These are phyloP conservation scores for Colletotrichum spinosum DNA, from an alignment of 2,329 filamentous ascomycete species.

Conservation along the genomic window DNA sequence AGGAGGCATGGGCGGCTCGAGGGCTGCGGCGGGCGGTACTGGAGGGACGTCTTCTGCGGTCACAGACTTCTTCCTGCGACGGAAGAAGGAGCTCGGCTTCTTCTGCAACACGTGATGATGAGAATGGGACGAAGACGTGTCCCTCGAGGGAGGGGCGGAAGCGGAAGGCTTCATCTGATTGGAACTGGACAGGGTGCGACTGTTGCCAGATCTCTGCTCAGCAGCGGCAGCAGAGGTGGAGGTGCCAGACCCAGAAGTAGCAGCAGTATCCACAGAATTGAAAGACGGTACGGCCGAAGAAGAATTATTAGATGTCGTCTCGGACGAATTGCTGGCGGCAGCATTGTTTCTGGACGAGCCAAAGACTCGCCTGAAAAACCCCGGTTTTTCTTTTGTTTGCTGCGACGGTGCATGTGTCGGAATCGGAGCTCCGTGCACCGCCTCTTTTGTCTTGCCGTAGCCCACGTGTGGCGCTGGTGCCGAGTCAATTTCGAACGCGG, in stretches of 20 bases:
- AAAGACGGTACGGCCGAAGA: constrained; percentile 48
- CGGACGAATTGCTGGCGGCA: constrained; percentile 40
- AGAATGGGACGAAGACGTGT: constrained; percentile 56
- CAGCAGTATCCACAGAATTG: constrained; percentile 49
- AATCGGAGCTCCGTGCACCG: constrained; percentile 60
- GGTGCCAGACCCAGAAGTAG: constrained; percentile 42
- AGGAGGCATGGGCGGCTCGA: constrained; percentile 51
- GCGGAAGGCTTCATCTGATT: constrained; percentile 59
- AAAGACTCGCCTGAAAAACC: constrained; percentile 95
- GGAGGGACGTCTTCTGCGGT: constrained; percentile 74
- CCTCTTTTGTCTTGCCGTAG: constrained; percentile 69
- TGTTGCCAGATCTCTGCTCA: constrained; percentile 48
- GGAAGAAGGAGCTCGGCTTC: constrained; percentile 94
- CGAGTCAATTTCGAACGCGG: constrained; percentile 58
- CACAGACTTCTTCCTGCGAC: constrained; percentile 85
- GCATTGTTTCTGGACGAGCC: constrained; percentile 71
- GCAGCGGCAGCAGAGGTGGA: constrained; percentile 49
- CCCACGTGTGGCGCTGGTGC: constrained; percentile 69
- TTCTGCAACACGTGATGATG: constrained; percentile 75
- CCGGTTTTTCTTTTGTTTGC: constrained; percentile 75
- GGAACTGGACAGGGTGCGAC: constrained; percentile 54
- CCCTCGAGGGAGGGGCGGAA: constrained; percentile 62
- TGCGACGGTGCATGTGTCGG: constrained; percentile 60
- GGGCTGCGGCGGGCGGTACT: constrained; percentile 58
- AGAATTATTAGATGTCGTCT: constrained; percentile 11